These are phyloP conservation scores for Alternaria viburni DNA, from an alignment of 2,329 filamentous ascomycete genomes.

Conservation along the genomic window DNA sequence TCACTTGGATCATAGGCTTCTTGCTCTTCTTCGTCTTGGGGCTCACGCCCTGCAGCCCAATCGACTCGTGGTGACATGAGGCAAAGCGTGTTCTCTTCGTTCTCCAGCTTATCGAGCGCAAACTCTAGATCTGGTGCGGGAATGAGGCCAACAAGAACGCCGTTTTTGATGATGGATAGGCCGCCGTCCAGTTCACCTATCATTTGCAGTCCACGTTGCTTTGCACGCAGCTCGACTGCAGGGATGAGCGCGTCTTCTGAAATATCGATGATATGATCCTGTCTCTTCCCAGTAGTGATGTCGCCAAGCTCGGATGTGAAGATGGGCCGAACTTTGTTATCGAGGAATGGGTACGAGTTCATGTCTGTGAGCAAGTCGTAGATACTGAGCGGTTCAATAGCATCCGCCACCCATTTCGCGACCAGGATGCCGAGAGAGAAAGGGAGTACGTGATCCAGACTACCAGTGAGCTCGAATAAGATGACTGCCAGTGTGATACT, in stretches of 20 bases:
- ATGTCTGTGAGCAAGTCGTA: constrained; percentile 95
- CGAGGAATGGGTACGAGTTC: constrained; percentile 97
- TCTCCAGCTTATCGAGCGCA: constrained; percentile 81
- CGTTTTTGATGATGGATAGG: constrained; percentile 81
- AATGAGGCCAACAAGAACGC: constrained; percentile 85
- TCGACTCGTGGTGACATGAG: constrained; percentile 75
- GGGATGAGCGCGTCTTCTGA: constrained; percentile 80
- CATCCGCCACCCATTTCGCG: constrained; percentile 98
- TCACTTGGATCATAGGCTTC: constrained; percentile 70
- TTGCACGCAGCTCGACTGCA: constrained; percentile 76
- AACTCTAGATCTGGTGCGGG: constrained; percentile 94
- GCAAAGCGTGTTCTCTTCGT: constrained; percentile 77
- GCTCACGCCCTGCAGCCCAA: constrained; percentile 45
- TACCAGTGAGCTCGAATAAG: constrained; percentile 93
- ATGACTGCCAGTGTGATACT: constrained; percentile 95
- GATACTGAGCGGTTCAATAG: constrained; percentile 90
- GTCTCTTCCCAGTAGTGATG: constrained; percentile 77
- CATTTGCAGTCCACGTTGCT: constrained; percentile 81
- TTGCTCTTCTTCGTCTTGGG: constrained; percentile 62
- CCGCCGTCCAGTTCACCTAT: constrained; percentile 92
- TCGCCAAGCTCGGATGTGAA: constrained; percentile 89
- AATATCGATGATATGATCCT: constrained; percentile 86
- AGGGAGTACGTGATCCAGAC: constrained; percentile 90
- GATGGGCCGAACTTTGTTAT: constrained; percentile 90
- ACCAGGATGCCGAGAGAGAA: constrained; percentile 92